Evolutionary conservation across 192 early-diverging fungal species (phyloP), one percentile per base, ranked within the genome.

Genomic region (Umbelopsis sp.): DNA sequence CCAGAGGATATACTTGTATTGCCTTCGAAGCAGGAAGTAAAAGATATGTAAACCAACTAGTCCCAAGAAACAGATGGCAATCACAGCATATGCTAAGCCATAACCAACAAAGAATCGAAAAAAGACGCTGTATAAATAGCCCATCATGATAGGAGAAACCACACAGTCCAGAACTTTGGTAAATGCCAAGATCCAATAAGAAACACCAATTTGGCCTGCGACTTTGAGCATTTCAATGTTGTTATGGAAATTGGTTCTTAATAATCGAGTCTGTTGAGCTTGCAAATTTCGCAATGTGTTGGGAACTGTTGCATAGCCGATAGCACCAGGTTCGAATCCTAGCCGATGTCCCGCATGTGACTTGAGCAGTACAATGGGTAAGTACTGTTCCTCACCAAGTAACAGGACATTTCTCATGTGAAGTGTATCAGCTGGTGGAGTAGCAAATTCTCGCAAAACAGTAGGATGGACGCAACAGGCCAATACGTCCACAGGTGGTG

Each of bases 381-480:
- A 36, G 38, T 77, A 81, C 25, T 76, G 74, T 17, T 81, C 79
- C 66, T 81, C 79, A n/a, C 79, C 79, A 10, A 74, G 71, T 21
- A 81, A 51, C 11, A 81, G 26, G 5, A 81, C 68, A 44, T 74
- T 81, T 56, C 74, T 73, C 74, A 74, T 74, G 36, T 81, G 79
- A 6, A 81, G 38, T 5, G 79, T 77, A 54, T 81, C 69, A 0
- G 79, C 59, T 16, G 71, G 56, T 4, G 72, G 71, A 7, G 72
- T 49, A 11, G 71, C 72, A 44, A 81, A 65, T 4, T 71, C 72
- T 34, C 74, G 71, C 22, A 81, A 65, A 5, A 81, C 79, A 3
- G 79, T 81, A 4, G 74, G 79, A n/a, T 81, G 79, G 4, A 81
- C 67, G 45, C 79, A 81, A 66, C 69, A 72, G 6, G 79, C 68